phyloP scores from a whole-genome alignment of 768 basidiomycete genomes.

The Podaxis sp. region DNA sequence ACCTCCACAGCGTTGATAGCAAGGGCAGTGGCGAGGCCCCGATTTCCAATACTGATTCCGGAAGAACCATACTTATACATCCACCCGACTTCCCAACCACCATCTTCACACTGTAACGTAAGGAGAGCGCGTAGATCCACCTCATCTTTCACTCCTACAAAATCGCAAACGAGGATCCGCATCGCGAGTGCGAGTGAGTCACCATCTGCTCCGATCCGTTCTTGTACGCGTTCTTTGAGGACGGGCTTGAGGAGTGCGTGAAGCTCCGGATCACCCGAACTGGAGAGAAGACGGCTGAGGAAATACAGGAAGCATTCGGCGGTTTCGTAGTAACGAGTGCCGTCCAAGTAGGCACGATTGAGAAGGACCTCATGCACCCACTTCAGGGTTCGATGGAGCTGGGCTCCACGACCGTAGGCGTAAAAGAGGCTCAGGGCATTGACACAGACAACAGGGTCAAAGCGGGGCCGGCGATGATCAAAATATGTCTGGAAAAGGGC shows the following conservation, averaged over 20 bases:
- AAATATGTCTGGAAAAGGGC: constrained; percentile 41
- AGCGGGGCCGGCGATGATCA: constrained; percentile 43
- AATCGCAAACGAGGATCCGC: constrained; percentile 44
- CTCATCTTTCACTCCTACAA: constrained; percentile 35
- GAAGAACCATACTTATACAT: constrained; percentile 51
- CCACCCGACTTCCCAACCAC: constrained; percentile 53
- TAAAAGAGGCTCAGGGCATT: constrained; percentile 49
- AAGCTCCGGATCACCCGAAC: constrained; percentile 28
- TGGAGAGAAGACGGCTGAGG: constrained; percentile 38
- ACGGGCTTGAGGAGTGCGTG: constrained; percentile 33
- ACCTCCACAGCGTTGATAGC: constrained; percentile 46
- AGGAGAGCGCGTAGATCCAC: constrained; percentile 42
- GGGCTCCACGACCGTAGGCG: constrained; percentile 40
- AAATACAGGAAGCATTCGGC: constrained; percentile 52
- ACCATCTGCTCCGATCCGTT: constrained; percentile 44
- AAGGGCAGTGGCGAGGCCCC: constrained; percentile 49
- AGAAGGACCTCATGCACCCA: constrained; percentile 48
- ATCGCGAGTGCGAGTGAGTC: constrained; percentile 54
- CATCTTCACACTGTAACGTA: constrained; percentile 47
- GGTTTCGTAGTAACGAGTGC: constrained; percentile 50
- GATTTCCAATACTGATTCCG: constrained; percentile 46
- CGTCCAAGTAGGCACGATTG: constrained; percentile 49
- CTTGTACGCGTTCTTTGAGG: constrained; percentile 40
- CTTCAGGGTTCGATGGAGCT: constrained; percentile 38
- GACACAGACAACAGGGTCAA: constrained; percentile 50